phyloP scores from a whole-genome alignment of 2,329 filamentous ascomycete species.

The Phialocephala subalpina region DNA sequence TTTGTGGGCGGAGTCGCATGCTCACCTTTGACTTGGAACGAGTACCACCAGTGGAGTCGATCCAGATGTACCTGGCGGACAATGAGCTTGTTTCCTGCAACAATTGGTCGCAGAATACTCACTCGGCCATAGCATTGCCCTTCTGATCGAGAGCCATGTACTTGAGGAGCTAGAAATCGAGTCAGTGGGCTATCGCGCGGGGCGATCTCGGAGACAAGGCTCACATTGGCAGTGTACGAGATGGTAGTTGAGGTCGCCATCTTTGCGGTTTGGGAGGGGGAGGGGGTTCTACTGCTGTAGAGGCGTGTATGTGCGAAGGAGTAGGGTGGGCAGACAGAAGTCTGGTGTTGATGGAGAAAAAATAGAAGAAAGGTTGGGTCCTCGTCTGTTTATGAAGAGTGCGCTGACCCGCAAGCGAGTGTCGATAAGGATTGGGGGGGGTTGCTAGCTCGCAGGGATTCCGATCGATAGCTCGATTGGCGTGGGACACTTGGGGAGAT shows the following conservation, averaged over 20 bases:
- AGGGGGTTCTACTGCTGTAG: conserved; percentile 10
- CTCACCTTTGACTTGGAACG: conserved; percentile 97
- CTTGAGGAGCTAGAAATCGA: conserved; percentile 77
- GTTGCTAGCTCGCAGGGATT: neutral
- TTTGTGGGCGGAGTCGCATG: conserved; percentile 35
- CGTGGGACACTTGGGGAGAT: conserved; percentile 6
- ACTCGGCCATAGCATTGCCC: conserved; percentile 90
- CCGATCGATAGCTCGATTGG: conserved; percentile 5
- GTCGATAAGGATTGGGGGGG: conserved; percentile 15
- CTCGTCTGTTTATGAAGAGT: conserved; percentile 9
- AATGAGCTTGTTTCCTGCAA: conserved; percentile 59
- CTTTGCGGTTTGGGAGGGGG: conserved; percentile 30
- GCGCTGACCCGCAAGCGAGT: conserved; percentile 7
- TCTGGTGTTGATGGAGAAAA: conserved; percentile 20
- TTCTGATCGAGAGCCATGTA: conserved; percentile 92
- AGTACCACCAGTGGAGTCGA: conserved; percentile 82
- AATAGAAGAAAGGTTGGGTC: conserved; percentile 2
- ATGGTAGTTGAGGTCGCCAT: conserved; percentile 44
- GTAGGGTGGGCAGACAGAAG: conserved; percentile 22
- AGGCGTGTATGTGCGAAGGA: conserved; percentile 7
- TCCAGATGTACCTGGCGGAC: conserved; percentile 78
- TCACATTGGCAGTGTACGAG: conserved; percentile 50
- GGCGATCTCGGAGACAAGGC: conserved; percentile 31
- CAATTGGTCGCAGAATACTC: conserved; percentile 58
- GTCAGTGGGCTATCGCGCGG: conserved; percentile 31